Conservation (phyloP, 371 early-diverging fungal species). For the Mucor racemosus region DNA sequence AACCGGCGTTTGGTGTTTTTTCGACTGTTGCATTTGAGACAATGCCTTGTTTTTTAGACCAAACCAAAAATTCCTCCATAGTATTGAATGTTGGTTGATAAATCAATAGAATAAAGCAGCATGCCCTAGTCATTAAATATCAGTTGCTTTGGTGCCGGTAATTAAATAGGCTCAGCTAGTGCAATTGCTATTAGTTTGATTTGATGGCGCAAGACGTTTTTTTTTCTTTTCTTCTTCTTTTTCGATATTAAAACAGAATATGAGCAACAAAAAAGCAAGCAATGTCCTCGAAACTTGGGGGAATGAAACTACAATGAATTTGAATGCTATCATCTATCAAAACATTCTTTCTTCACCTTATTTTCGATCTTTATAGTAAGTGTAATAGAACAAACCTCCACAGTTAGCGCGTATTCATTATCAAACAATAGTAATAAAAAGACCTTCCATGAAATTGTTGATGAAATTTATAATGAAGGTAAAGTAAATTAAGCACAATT, state of each 20-base stretch:
- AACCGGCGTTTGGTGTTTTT: conserved; percentile 25
- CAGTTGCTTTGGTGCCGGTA: no score
- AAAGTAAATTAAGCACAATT: not conserved
- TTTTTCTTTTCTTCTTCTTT: conserved; percentile 3
- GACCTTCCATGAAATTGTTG: conserved; percentile 83
- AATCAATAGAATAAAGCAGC: not conserved
- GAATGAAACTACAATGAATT: conserved; percentile 84
- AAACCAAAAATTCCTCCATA: conserved; percentile 5
- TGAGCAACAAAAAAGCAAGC: conserved; percentile 47
- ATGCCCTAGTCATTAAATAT: not conserved
- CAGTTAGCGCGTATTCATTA: not conserved
- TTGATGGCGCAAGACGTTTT: not conserved
- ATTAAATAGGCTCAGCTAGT: no score
- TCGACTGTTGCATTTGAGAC: not conserved
- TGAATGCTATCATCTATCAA: conserved; percentile 77
- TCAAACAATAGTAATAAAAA: conserved; percentile 61
- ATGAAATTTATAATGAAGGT: conserved; percentile 84
- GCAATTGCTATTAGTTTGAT: no score
- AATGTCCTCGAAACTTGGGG: conserved; percentile 78
- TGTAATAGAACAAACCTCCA: no score
- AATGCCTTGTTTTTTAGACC: conserved; percentile 13
- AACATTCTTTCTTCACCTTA: conserved; percentile 76
- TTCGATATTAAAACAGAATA: not conserved
- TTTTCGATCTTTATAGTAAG: conserved; percentile 73
- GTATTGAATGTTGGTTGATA: not conserved